Base-by-base conservation (phyloP, 2,329 filamentous ascomycete species). In the Aspergillus brunneoviolaceus region DNA sequence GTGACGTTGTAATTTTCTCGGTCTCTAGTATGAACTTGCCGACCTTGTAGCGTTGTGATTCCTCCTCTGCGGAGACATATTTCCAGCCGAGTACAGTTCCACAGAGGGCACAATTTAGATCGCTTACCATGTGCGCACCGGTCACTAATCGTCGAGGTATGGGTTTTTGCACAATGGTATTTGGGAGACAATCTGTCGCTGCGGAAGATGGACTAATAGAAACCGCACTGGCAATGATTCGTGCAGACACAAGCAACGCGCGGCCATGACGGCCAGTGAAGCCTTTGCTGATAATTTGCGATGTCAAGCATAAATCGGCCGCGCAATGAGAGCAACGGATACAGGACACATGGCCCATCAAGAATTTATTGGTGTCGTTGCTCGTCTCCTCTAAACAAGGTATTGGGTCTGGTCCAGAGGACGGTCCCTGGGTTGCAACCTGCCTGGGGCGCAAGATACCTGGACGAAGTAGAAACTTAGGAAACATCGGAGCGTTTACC, bases 11-110 rank as follows among this genome's bases (percentile, higher is more conserved):
- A 9, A 86, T 81, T 56, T 81, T 76, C 71, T 82, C 84, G 49
- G 84, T 87, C 72, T 88, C 86, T 29, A 88, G 72, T 29, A 88
- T 88, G 64, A 85, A 88, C 69, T 87, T 88, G n/a, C 86, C 86
- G 2, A 88, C 83, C 68, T 88, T 88, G 68, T 88, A 88, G 58
- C 80, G 77, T 72, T 88, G 86, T 11, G 73, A 76, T 60, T 87
- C 85, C 64, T 88, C 84, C 60, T 85, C 84, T 0, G 86, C 86
- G 21, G 81, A 79, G 25, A 88, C 81, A 67, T 88, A 88, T 71
- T 88, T 88, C 86, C 86, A 88, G 2, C 86, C 86, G 21, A 88
- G 68, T 39, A 85, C 79, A 57, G 70, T 81, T 2, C 81, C 83
- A 63, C 86, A 88, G 51, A 80, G 77, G 4, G 77, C 72, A 66